Conservation (phyloP, 768 basidiomycete species). For the Exidia glandulosa region DNA sequence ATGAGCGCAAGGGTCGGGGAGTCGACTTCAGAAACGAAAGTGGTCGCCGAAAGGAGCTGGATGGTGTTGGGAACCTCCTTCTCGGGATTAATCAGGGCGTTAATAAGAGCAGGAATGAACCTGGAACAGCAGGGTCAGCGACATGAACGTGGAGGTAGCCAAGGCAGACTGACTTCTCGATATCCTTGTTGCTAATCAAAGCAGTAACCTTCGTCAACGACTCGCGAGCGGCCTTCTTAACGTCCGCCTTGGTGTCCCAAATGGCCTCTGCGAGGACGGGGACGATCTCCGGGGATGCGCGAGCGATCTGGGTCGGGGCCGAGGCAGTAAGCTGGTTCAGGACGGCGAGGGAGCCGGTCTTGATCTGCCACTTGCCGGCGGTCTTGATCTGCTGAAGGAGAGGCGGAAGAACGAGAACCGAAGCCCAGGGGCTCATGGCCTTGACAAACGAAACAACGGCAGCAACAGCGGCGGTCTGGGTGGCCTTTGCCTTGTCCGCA, state of each 20-base stretch:
- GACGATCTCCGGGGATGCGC: constrained; percentile 89
- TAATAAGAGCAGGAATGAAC: constrained; percentile 96
- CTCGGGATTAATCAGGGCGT: constrained; percentile 96
- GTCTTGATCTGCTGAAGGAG: constrained; percentile 90
- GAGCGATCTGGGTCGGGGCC: constrained; percentile 73
- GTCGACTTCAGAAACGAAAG: constrained; percentile 99
- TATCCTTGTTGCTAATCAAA: constrained; percentile 96
- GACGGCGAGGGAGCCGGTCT: constrained; percentile 73
- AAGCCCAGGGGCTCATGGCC: constrained; percentile 82
- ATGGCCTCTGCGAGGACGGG: constrained; percentile 91
- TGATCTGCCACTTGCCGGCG: constrained; percentile 95
- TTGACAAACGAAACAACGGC: constrained; percentile 68
- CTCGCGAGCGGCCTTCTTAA: constrained; percentile 96
- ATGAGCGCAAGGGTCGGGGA: constrained; percentile 94
- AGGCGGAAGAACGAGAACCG: constrained; percentile 69
- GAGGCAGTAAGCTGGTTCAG: constrained; percentile 80
- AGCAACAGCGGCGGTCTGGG: constrained; percentile 73
- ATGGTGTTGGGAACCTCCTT: constrained; percentile 98
- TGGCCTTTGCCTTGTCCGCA: constrained; percentile 89
- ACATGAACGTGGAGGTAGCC: not conserved
- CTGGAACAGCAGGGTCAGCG: constrained; percentile 5
- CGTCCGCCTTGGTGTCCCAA: constrained; percentile 98
- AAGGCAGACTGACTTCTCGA: constrained; percentile 39
- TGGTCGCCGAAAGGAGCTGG: constrained; percentile 90
- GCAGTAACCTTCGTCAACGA: constrained; percentile 91